Evolutionary conservation across 129 eudicot genomes (phyloP).

Genomic region (Flaveria sonorensis): DNA sequence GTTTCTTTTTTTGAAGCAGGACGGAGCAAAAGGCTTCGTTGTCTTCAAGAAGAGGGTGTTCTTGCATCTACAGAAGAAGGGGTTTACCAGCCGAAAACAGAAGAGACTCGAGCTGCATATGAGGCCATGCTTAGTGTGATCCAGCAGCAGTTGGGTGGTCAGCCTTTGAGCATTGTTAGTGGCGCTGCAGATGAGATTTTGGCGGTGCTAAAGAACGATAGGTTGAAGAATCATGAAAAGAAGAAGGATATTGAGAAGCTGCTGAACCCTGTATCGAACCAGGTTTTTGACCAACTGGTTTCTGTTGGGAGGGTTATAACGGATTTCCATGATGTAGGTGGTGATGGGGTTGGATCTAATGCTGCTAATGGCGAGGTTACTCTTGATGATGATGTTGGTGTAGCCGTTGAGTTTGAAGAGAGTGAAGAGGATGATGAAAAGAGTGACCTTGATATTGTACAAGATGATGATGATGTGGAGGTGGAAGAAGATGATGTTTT

Average conservation of each 20-base stretch:
- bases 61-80: conserved; percentile 70
- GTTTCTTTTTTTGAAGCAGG: conserved; percentile 39
- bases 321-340: conserved; percentile 64
- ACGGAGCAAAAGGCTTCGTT: conserved; percentile 61
- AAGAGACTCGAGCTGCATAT: conserved; percentile 83
- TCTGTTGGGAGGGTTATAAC: conserved; percentile 64
- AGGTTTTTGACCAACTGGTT: conserved; percentile 56
- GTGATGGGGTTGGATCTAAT: conserved; percentile 41
- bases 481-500: conserved; percentile 72
- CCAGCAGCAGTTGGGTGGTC: conserved; percentile 80
- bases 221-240: conserved; percentile 67
- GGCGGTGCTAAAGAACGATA: conserved; percentile 77
- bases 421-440: conserved; percentile 84
- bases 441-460: conserved; percentile 72
- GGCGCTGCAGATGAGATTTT: conserved; percentile 91
- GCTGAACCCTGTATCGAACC: conserved; percentile 54
- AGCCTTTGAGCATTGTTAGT: conserved; percentile 68
- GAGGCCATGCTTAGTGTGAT: conserved; percentile 82
- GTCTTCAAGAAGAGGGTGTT: conserved; percentile 81
- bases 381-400: conserved; percentile 87
- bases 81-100: conserved; percentile 77
- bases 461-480: conserved; percentile 76
- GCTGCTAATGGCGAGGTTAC: conserved; percentile 38
- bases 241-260: conserved; percentile 88
- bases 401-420: conserved; percentile 94